Evolutionary conservation across 2,329 filamentous ascomycete species (phyloP), one percentile per base, ranked within the genome.

Genomic region (Colletotrichum tropicale): DNA sequence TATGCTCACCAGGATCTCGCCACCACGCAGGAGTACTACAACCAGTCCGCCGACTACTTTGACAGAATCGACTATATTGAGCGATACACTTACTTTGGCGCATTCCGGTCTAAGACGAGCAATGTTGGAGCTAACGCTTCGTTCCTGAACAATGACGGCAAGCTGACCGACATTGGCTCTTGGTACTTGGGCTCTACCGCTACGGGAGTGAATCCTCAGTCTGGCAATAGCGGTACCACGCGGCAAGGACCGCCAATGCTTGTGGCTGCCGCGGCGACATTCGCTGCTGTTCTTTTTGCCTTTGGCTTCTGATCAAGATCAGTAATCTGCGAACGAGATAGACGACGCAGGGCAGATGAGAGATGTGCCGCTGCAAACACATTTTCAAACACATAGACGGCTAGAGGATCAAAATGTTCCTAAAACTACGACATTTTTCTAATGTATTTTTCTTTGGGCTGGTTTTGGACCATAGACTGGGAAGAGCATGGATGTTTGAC

Each of bases 81-180:
- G 3, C 90, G 91, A 32, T 96, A 96, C 82, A 92, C 93, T 1
- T 94, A 94, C 83, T 97, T 96, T 80, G 94, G 94, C 61, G 89
- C 93, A 10, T 96, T 96, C 81, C 90, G 94, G 68, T 91, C 91
- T 5, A 86, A 89, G 66, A 90, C 90, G 18, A 94, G 93, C 77
- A 96, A 96, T 78, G 92, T 96, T 8, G 95, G 95, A 0, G 88
- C 92, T 5, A 95, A 96, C 76, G 92, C 89, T 2, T 90, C 92
- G 1, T 93, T 97, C 87, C 87, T 96, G 62, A 93, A 91, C 80
- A 86, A 90, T 56, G 87, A 91, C 18, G 95, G 95, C 56, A 81
- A 91, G 76, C 85, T 97, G 77, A 96, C 94, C 2, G 91, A 95
- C 78, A 94, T 96, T 78, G 95, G 95, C 1, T 89, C 90, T 4